Conservation (phyloP, 2,329 filamentous ascomycete species). For the Simplicillium sp. region DNA sequence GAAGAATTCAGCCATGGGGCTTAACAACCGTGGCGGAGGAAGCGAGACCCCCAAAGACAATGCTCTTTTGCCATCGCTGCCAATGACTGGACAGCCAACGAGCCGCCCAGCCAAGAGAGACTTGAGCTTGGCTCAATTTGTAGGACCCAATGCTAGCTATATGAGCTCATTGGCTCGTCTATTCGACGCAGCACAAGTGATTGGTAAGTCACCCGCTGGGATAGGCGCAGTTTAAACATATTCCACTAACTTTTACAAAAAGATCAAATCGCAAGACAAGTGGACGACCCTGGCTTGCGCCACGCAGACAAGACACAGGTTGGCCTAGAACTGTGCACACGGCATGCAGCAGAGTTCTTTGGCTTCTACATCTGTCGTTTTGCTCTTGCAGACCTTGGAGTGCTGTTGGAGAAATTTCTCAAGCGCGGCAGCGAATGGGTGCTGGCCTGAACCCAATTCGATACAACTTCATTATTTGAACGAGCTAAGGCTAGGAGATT, state of each 20-base stretch:
- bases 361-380: conserved; percentile 95
- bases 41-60: conserved; percentile 18
- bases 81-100: conserved; percentile 61
- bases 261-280: conserved; percentile 95
- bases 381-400: conserved; percentile 72
- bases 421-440: conserved; percentile 98
- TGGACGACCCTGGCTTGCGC: conserved; percentile 86
- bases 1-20: conserved; percentile 69
- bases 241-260: conserved; percentile 1
- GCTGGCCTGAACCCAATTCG: conserved; percentile 18
- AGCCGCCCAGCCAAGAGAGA: conserved; percentile 65
- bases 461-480: no score
- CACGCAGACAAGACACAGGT: conserved; percentile 92
- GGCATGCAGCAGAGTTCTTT: conserved; percentile 95
- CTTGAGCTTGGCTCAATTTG: conserved; percentile 57
- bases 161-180: conserved; percentile 84
- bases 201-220: conserved; percentile 55
- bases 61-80: conserved; percentile 57
- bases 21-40: conserved; percentile 21
- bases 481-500: not conserved
- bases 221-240: not conserved
- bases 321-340: conserved; percentile 83
- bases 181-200: conserved; percentile 85
- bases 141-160: conserved; percentile 80
- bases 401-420: conserved; percentile 92